Evolutionary conservation across 345 rosid species (phyloP), one percentile per base, ranked within the genome.

Genomic region (Gossypium anomalum): DNA sequence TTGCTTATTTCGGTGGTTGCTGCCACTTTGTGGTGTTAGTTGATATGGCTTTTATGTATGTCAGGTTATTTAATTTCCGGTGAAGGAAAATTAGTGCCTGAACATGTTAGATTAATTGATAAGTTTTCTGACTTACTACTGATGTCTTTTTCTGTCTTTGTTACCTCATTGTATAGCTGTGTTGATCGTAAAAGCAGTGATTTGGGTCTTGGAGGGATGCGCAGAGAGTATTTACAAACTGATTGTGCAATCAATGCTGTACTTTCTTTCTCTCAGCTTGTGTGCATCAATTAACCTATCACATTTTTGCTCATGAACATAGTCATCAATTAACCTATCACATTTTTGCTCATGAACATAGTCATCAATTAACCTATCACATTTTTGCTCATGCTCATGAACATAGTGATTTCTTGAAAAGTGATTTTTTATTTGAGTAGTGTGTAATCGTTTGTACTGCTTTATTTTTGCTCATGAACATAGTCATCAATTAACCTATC

Each of bases 121-220:
- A 9, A 71, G 6, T 51, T 71, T 10, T 3, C 29, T 38, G 29
- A 47, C 44, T 76, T 23, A 67, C 76, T 77, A 29, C 43, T 76
- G 76, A 34, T 59, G 44, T 48, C 55, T 41, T 49, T 81, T 43
- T 48, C 25, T 34, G 69, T 27, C 58, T 20, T 12, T 4, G 76
- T 71, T 79, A 64, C 5, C 11, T 71, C 15, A 59, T 58, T 67
- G 80, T 62, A 1, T 70, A 92, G 98, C 43, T 94, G 98, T 52
- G 90, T 92, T 78, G 95, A 94, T 72, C 98, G 98, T 25, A 92
- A 94, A 87, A 94, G 97, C 86, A 91, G 98, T 79, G 98, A 94
- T 75, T 82, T 94, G 87, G 94, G 97, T 77, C 85, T 90, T 55
- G 90, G 90, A 81, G 97, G 97, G 78, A 82, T 82, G 86, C 83